Conservation (phyloP, 306 rosid genomes). For the Trichosanthes truncata region DNA sequence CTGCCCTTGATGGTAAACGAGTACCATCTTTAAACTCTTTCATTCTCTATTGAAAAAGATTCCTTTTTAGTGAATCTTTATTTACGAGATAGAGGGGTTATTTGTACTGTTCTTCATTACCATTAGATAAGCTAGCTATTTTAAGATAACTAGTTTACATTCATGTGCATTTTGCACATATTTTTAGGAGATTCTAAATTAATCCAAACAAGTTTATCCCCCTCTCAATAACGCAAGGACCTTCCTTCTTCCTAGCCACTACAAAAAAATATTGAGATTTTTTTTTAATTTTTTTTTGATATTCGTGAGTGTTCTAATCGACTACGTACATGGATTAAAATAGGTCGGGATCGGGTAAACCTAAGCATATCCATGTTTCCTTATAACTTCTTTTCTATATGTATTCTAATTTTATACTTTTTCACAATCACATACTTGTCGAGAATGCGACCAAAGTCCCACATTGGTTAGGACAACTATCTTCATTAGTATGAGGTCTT, state of each 20-base stretch:
- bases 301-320: too few relatives aligned
- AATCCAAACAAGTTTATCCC: not conserved
- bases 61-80: not conserved
- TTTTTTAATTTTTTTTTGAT: too few relatives aligned
- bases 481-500: not conserved
- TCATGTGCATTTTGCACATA: not conserved
- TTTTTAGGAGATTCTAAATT: not conserved
- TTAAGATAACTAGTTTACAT: not conserved
- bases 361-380: not conserved
- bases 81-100: not conserved
- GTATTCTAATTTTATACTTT: too few relatives aligned
- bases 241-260: not conserved
- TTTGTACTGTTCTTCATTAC: slow-evolving; percentile 3
- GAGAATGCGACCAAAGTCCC: not conserved
- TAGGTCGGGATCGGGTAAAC: not conserved
- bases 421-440: not conserved
- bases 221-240: not conserved
- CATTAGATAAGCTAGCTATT: not conserved
- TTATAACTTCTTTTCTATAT: not conserved
- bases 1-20: not conserved
- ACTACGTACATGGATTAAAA: too few relatives aligned
- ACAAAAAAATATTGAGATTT: too few relatives aligned
- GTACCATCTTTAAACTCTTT: not conserved
- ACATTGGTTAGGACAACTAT: not conserved
- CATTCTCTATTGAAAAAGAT: not conserved